A percentile compares a stretch with the other conserved stretches of the same genome.
These are phyloP conservation scores for Dentiscutata heterogama DNA, from an alignment of 371 early-diverging fungal genomes.

Conservation along the genomic window DNA sequence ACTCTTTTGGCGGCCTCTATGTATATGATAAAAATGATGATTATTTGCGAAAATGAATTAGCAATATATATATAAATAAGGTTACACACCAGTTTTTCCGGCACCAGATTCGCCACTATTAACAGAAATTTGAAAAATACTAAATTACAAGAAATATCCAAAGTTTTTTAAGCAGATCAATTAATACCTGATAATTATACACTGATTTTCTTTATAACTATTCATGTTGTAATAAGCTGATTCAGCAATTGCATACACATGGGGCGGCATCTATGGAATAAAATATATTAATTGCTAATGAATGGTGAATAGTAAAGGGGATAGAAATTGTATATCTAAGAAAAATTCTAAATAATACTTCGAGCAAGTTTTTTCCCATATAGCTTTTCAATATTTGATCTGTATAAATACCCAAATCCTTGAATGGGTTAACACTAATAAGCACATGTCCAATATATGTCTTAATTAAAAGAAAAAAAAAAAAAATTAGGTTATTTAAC, in stretches of 20 bases:
- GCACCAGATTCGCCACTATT: constrained; percentile 87
- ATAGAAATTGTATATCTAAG: not conserved
- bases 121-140: not conserved
- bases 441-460: constrained; percentile 92
- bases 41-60: not conserved
- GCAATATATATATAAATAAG: not conserved
- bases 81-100: constrained; percentile 86
- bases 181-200: constrained; percentile 89
- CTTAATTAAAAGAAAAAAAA: no score
- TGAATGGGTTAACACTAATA: constrained; percentile 91
- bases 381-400: constrained; percentile 78
- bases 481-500: not conserved
- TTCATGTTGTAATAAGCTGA: constrained; percentile 93
- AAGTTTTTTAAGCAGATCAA: constrained; percentile 52
- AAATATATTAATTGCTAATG: not conserved
- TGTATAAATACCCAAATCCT: constrained; percentile 86
- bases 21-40: not conserved
- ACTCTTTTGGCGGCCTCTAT: constrained; percentile 84
- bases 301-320: not conserved
- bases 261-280: constrained; percentile 77
- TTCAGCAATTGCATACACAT: constrained; percentile 91
- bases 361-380: constrained; percentile 85
- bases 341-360: constrained; percentile 59
- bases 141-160: constrained; percentile 46
- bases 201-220: constrained; percentile 97